Percentiles rank a stretch among this genome's conserved stretches.
Conservation (phyloP, 768 basidiomycete species). For the Boletus vinaceobasis region DNA sequence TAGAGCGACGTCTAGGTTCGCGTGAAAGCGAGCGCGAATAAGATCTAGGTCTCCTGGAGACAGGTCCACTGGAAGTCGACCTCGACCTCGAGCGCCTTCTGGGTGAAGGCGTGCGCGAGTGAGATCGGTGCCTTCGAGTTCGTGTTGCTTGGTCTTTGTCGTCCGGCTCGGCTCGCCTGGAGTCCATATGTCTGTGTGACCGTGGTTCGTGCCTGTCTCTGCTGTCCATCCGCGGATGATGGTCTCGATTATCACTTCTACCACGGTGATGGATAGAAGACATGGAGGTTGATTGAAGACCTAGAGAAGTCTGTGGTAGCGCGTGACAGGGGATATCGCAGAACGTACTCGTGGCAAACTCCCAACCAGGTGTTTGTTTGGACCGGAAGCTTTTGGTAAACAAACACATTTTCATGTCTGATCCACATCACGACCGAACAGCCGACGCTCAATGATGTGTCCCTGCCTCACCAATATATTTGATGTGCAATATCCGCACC, state of each 20-base stretch:
- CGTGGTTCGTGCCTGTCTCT: slow-evolving; percentile 17
- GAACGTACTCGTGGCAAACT: background rate
- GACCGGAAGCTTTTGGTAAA: slow-evolving; percentile 26
- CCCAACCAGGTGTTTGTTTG: slow-evolving; percentile 22
- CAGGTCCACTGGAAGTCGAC: slow-evolving; percentile 23
- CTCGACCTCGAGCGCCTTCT: slow-evolving; percentile 24
- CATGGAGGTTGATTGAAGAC: slow-evolving; percentile 9
- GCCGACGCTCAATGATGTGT: slow-evolving; percentile 14
- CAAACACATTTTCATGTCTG: slow-evolving; percentile 15
- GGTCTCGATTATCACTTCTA: slow-evolving; percentile 24
- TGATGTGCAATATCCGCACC: slow-evolving; percentile 29
- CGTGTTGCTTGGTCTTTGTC: slow-evolving; percentile 6
- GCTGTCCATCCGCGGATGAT: slow-evolving; percentile 8
- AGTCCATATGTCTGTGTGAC: slow-evolving; percentile 13
- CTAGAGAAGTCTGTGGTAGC: background rate
- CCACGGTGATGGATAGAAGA: slow-evolving; percentile 21
- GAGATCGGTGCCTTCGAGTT: slow-evolving; percentile 12
- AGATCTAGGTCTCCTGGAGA: slow-evolving; percentile 12
- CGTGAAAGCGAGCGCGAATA: slow-evolving; percentile 28
- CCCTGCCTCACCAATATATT: slow-evolving; percentile 5
- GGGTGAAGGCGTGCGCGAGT: slow-evolving; percentile 22
- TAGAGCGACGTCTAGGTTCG: slow-evolving; percentile 32
- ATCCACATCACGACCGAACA: slow-evolving; percentile 23
- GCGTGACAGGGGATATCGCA: background rate
- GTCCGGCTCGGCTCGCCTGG: slow-evolving; percentile 10